Evolutionary conservation across 495 filamentous ascomycete genomes (phyloP).

Genomic region (Lophium mytilinum): DNA sequence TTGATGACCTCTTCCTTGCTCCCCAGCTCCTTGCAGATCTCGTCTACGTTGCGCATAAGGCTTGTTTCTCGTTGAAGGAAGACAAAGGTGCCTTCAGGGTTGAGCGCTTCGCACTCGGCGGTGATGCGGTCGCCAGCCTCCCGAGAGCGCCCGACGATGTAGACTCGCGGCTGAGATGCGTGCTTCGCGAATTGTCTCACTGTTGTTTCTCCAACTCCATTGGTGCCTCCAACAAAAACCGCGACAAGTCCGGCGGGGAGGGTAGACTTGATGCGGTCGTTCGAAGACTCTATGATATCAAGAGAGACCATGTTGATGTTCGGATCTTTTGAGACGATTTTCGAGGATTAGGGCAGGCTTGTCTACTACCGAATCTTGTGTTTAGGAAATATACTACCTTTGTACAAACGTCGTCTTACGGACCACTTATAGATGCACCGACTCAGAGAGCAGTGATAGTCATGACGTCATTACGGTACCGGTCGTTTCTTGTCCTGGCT

Average conservation of each 20-base stretch:
- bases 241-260: slow-evolving; percentile 40
- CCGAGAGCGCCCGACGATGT: slow-evolving; percentile 40
- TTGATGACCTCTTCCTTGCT: not conserved
- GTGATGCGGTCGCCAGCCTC: slow-evolving; percentile 38
- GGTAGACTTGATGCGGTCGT: slow-evolving; percentile 25
- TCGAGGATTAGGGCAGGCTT: too few relatives aligned
- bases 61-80: not conserved
- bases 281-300: not conserved
- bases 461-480: too few relatives aligned
- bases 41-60: not conserved
- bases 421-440: too few relatives aligned
- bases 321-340: not conserved
- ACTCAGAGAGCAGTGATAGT: too few relatives aligned
- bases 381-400: too few relatives aligned
- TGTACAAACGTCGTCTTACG: too few relatives aligned
- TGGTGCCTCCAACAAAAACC: slow-evolving; percentile 56
- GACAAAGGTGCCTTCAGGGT: not conserved
- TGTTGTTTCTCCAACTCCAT: slow-evolving; percentile 51
- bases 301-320: not conserved
- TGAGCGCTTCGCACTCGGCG: slow-evolving; percentile 38
- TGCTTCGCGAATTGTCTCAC: slow-evolving; percentile 47
- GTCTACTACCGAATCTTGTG: too few relatives aligned
- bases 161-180: slow-evolving; percentile 39
- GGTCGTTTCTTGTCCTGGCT: too few relatives aligned
- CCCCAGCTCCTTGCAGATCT: not conserved